Conservation (phyloP, 257 asterid genomes). For the Plantago elongata region DNA sequence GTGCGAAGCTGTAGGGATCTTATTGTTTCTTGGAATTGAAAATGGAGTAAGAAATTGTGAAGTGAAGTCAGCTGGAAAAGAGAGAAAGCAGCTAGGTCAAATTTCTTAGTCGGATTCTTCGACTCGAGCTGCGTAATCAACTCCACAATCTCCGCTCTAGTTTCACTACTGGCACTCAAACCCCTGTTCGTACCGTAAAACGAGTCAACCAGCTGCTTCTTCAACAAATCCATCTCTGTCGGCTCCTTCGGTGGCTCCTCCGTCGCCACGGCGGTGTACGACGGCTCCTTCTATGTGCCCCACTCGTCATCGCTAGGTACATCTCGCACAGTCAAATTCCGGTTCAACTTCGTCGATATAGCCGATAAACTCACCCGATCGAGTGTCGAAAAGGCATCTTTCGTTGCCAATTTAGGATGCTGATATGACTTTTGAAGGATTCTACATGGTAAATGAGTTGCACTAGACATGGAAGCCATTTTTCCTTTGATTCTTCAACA, state of each 20-base stretch:
- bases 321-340: slow-evolving; percentile 27
- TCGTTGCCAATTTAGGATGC: slow-evolving; percentile 11
- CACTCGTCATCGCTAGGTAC: slow-evolving; percentile 37
- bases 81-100: too few relatives aligned
- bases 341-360: slow-evolving; percentile 17
- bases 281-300: slow-evolving; percentile 37
- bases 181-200: slow-evolving; percentile 83
- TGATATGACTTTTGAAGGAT: slow-evolving; percentile 10
- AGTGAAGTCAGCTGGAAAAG: too few relatives aligned
- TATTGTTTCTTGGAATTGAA: too few relatives aligned
- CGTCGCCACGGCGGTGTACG: slow-evolving; percentile 28
- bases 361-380: slow-evolving; percentile 29
- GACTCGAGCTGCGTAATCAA: slow-evolving; percentile 79
- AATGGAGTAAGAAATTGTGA: too few relatives aligned
- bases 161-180: slow-evolving; percentile 68
- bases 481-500: not conserved
- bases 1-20: too few relatives aligned
- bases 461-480: slow-evolving; percentile 63
- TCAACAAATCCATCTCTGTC: slow-evolving; percentile 45
- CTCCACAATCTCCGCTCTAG: slow-evolving; percentile 84
- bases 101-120: slow-evolving; percentile 67
- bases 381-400: slow-evolving; percentile 14
- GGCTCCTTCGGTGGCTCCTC: slow-evolving; percentile 39
- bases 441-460: slow-evolving; percentile 31
- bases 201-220: slow-evolving; percentile 61